phyloP scores from a whole-genome alignment of 1,284 basidiomycete genomes.

The Ustilago shanxiensis region DNA sequence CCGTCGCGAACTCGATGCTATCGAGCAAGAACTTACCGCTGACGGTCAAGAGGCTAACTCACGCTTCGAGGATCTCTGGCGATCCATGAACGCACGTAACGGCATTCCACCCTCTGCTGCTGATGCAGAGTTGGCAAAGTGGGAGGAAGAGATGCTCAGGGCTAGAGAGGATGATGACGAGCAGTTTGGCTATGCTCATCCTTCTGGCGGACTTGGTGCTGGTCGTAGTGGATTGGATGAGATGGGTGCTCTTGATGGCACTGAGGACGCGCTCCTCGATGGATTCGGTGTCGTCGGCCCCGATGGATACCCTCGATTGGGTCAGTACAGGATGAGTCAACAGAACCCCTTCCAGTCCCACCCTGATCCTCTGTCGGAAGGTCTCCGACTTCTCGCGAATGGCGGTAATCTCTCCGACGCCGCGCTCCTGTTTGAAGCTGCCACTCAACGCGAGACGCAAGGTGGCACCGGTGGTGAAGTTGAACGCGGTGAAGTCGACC shows the following conservation, averaged over 20 bases:
- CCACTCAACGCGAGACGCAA: slow-evolving; percentile 72
- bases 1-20: slow-evolving; percentile 61
- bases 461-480: slow-evolving; percentile 73
- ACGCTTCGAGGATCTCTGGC: slow-evolving; percentile 69
- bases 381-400: slow-evolving; percentile 79
- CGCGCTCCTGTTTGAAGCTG: slow-evolving; percentile 85
- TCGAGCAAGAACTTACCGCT: slow-evolving; percentile 58
- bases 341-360: slow-evolving; percentile 78
- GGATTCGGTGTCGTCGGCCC: slow-evolving; percentile 61
- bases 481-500: slow-evolving; percentile 75
- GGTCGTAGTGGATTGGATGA: slow-evolving; percentile 59
- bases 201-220: slow-evolving; percentile 63
- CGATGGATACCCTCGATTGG: slow-evolving; percentile 65
- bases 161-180: slow-evolving; percentile 75
- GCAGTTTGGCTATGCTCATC: slow-evolving; percentile 71
- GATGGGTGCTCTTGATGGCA: slow-evolving; percentile 61
- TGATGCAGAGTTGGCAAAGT: slow-evolving; percentile 75
- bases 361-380: slow-evolving; percentile 73
- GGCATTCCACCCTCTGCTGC: slow-evolving; percentile 47
- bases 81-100: slow-evolving; percentile 60
- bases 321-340: slow-evolving; percentile 56
- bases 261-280: slow-evolving; percentile 61
- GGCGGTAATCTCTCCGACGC: slow-evolving; percentile 85
- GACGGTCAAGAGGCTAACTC: slow-evolving; percentile 57
- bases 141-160: slow-evolving; percentile 75